A percentile compares a stretch with the other conserved stretches of the same genome.
Conservation (phyloP, 805 yeast genomes). For the Saccharomyces eubayanus region DNA sequence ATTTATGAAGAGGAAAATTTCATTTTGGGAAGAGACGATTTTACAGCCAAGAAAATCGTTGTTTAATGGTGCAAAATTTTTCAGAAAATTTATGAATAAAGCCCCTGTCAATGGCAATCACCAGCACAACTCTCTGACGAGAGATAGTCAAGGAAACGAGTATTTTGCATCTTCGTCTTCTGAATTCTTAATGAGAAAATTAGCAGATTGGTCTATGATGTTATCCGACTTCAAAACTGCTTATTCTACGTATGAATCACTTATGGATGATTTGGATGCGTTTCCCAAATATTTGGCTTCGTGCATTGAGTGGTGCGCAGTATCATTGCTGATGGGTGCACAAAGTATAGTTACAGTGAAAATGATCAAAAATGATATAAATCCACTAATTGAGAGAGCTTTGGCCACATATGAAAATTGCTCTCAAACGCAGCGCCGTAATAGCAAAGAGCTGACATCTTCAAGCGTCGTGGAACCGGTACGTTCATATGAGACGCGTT, state of each 20-base stretch:
- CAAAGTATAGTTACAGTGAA: conserved; percentile 35
- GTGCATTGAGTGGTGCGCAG: conserved; percentile 80
- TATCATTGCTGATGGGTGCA: conserved; percentile 56
- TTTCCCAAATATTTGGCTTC: conserved; percentile 49
- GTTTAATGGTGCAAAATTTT: conserved; percentile 62
- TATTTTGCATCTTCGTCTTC: conserved; percentile 54
- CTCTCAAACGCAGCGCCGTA: conserved; percentile 25
- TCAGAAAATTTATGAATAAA: conserved; percentile 32
- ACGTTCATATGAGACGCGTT: conserved; percentile 58
- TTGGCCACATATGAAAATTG: conserved; percentile 31
- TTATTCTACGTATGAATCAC: conserved; percentile 70
- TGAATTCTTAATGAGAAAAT: conserved; percentile 67
- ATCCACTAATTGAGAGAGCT: conserved; percentile 32
- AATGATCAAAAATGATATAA: conserved; percentile 37
- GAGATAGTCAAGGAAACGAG: conserved; percentile 45
- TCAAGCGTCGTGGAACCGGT: conserved; percentile 9
- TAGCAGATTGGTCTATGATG: conserved; percentile 91
- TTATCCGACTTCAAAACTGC: conserved; percentile 83
- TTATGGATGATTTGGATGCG: conserved; percentile 65
- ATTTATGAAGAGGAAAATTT: conserved; percentile 76
- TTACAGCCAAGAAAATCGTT: conserved; percentile 66
- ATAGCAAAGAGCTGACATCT: conserved; percentile 25
- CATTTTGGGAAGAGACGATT: conserved; percentile 77
- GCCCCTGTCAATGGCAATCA: conserved; percentile 7
- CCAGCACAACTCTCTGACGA: conserved; percentile 20